phyloP scores from a whole-genome alignment of 768 basidiomycete species.

The Leccinum variicolor region DNA sequence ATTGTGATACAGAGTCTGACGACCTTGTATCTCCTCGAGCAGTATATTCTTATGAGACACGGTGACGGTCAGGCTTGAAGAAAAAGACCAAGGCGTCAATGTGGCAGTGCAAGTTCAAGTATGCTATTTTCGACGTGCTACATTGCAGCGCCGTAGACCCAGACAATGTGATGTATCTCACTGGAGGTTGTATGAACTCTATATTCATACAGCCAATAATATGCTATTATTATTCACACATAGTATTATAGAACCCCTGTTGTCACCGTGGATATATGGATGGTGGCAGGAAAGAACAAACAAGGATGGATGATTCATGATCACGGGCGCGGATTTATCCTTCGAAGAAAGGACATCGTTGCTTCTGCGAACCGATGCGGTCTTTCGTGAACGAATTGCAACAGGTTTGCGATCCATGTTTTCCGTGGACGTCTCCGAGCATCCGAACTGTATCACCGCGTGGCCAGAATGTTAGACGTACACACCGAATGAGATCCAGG shows the following conservation, averaged over 20 bases:
- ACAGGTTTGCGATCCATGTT: constrained; percentile 14
- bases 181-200: constrained; percentile 59
- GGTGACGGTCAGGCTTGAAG: not conserved
- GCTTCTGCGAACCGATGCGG: constrained; percentile 3
- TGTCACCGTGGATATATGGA: not conserved
- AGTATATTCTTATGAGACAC: too few species aligned
- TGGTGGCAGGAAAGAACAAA: not conserved
- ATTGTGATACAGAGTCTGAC: not conserved
- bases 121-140: constrained; percentile 47
- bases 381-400: constrained; percentile 11
- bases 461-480: not conserved
- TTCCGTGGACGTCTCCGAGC: constrained; percentile 1
- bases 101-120: constrained; percentile 20
- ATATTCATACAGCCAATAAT: not conserved
- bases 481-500: not conserved
- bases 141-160: constrained; percentile 46
- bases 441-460: constrained; percentile 1
- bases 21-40: not conserved
- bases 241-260: not conserved
- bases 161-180: constrained; percentile 51
- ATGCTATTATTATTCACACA: not conserved
- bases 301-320: not conserved
- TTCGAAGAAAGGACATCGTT: constrained; percentile 13
- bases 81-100: not conserved
- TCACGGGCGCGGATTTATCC: constrained; percentile 10